A percentile compares a stretch with the other conserved stretches of the same genome.
Conservation (phyloP, 495 filamentous ascomycete genomes). For the Cenococcum geophilum region DNA sequence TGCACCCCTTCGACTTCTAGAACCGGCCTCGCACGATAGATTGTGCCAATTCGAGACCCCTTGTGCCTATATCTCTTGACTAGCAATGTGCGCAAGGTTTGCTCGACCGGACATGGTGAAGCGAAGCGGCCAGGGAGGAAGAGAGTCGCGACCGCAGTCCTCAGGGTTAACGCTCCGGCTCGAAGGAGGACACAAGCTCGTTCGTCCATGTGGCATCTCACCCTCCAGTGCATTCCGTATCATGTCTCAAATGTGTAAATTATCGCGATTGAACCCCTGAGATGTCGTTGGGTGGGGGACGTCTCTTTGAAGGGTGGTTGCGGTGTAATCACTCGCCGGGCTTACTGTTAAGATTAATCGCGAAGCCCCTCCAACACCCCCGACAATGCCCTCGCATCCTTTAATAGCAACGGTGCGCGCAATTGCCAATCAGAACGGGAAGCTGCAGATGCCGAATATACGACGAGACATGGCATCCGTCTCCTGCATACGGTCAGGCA, state of each 20-base stretch:
- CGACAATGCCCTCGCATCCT: conserved; percentile 17
- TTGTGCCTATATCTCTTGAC: conserved; percentile 2
- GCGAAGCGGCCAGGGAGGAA: conserved; percentile 16
- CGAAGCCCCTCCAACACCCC: conserved; percentile 2
- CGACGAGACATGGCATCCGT: conserved; percentile 24
- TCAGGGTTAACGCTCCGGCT: conserved; percentile 1
- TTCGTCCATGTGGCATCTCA: conserved; percentile 20
- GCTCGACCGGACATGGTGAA: conserved; percentile 22
- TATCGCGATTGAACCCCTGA: conserved; percentile 29
- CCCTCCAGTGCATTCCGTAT: conserved; percentile 22
- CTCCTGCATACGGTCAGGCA: conserved; percentile 29
- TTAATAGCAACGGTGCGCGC: conserved; percentile 20
- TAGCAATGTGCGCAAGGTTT: conserved; percentile 5
- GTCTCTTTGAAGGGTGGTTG: conserved; percentile 1
- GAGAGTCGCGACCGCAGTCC: conserved; percentile 13
- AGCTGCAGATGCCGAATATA: conserved; percentile 8
- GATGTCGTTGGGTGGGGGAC: conserved; percentile 15
- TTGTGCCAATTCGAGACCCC: not conserved
- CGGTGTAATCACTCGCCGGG: conserved; percentile 24
- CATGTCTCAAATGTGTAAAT: conserved; percentile 23
- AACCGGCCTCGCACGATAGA: conserved; percentile 13
- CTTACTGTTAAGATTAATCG: conserved; percentile 31
- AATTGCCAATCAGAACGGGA: conserved; percentile 23
- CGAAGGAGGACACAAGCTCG: conserved; percentile 15
- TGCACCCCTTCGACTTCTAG: conserved; percentile 18